Base-by-base conservation (phyloP, 78 protist genomes). In the Dictyostelium citrinum region DNA sequence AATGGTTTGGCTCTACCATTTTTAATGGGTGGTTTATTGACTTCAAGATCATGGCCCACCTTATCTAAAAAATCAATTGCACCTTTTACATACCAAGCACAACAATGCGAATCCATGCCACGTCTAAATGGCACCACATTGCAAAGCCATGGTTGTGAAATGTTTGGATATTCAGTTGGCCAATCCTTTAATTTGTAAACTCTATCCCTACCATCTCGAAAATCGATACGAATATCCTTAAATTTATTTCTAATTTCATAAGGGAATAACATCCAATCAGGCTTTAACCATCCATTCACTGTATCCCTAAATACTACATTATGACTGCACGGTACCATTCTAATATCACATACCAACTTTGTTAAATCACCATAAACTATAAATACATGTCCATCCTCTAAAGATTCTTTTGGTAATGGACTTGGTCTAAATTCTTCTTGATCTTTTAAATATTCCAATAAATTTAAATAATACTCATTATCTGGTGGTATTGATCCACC, bases 151-250 rank as follows among this genome's bases (percentile, higher is more conserved):
- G 93, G 93, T 46, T 88, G 93, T 2, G 81, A 27, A 12, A 88
- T 88, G 37, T 88, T 88, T 60, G 93, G 93, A 78, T 88, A 88
- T 41, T 88, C 29, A 2, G 71, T 88, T 45, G 93, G 93, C 93
- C 93, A 88, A 33, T 67, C 31, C 35, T 88, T 31, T 20, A 76
- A 6, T 24, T 88, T 88, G 8, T 60, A 88, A 14, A 88, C 93
- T 37, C 93, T 60, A 20, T 37, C 20, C n/a, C 12, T 35, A 75
- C 75, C 60, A 58, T 20, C 24, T 0, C 74, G 16, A 7, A 49
- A 60, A 22, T 58, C 81, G 5, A 27, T 31, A 6, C 51, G 60
- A 61, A 77, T 41, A 43, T 75, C n/a, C 9, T 75, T 35, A 41
- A 75, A 75, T 75, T 75, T 75, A 24, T 41, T 41, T 6, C 41